Evolutionary conservation across 371 early-diverging fungal genomes (phyloP), one percentile per base, ranked within the genome.

Genomic region (Rhizopus microsporus): DNA sequence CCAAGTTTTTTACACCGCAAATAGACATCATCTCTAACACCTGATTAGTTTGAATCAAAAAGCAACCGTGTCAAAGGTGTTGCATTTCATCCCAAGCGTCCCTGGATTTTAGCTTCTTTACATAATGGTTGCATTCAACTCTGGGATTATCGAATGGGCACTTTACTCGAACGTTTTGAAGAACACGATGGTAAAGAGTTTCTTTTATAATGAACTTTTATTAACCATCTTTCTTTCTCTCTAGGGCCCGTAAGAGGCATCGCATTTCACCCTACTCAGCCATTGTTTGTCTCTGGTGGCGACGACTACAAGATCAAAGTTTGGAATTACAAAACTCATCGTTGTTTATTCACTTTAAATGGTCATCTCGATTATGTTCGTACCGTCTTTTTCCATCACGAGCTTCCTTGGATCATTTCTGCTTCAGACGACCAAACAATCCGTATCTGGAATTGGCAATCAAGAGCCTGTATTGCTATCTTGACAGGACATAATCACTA

Each of bases 391-490:
- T 99, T 99, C 81, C 99, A 99, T 72, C 93, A 95, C 65, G 99
- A 97, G 72, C 85, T 91, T 62, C 99, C 99, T 33, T 99, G 98
- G 98, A 94, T 99, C 59, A 81, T 99, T 54, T 90, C 88, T 58
- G 90, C 95, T 35, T 96, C 97, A 15, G 99, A 99, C 69, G 99
- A 99, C 74, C 97, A 98, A 72, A 99, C 99, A 15, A 95, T 99
- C 62, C 92, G 98, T 59, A 95, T 99, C 57, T 99, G 98, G 98
- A 99, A 99, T 82, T 99, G 99, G 96, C 98, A 99, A 77, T 96
- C 97, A n/a, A 84, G 98, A 54, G 93, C 90, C 72, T 96, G 97
- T 71, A 91, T 99, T 52, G 93, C 96, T 38, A 93, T 96, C 45
- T 83, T 99, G 51, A 96, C 98, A 3, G 99, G 99, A 2, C 99